phyloP scores from a whole-genome alignment of 148 eudicot genomes.

The Pharnaceum exiguum region DNA sequence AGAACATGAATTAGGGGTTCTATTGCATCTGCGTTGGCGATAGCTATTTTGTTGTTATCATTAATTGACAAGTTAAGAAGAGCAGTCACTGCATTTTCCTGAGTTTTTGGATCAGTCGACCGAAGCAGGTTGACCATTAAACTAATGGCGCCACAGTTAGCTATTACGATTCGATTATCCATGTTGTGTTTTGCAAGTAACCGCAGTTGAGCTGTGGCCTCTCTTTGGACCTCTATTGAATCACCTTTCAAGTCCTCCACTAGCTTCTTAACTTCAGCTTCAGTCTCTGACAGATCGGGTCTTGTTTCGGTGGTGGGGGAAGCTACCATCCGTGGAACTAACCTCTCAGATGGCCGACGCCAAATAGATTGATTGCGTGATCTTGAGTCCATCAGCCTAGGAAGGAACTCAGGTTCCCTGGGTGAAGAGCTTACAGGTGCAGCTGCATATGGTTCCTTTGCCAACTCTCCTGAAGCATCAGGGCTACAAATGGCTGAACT shows the following conservation, averaged over 20 bases:
- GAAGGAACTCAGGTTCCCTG: constrained; percentile 41
- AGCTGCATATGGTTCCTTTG: constrained; percentile 44
- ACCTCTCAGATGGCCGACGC: constrained; percentile 65
- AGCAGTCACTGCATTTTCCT: constrained; percentile 81
- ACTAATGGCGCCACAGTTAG: constrained; percentile 68
- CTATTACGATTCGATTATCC: constrained; percentile 81
- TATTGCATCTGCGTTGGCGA: constrained; percentile 70
- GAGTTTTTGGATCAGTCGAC: constrained; percentile 49
- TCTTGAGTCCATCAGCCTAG: constrained; percentile 42
- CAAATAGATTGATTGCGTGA: constrained; percentile 50
- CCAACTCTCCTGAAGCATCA: constrained; percentile 66
- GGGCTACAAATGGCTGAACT: constrained; percentile 36
- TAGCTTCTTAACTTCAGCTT: constrained; percentile 49
- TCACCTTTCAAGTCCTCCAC: constrained; percentile 55
- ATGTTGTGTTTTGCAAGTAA: constrained; percentile 79
- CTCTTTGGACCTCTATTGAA: constrained; percentile 52
- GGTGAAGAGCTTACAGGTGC: constrained; percentile 26
- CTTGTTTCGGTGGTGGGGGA: constrained; percentile 61
- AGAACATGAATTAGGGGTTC: constrained; percentile 84
- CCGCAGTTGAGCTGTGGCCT: constrained; percentile 59
- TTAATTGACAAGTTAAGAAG: constrained; percentile 81
- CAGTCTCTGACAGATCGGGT: constrained; percentile 61
- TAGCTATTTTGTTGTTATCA: constrained; percentile 77
- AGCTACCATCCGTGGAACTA: constrained; percentile 53
- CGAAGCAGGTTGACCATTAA: constrained; percentile 60